A percentile compares a stretch with the other conserved stretches of the same genome.
Conservation (phyloP, 441 rosid genomes). For the Metrosideros polymorpha region DNA sequence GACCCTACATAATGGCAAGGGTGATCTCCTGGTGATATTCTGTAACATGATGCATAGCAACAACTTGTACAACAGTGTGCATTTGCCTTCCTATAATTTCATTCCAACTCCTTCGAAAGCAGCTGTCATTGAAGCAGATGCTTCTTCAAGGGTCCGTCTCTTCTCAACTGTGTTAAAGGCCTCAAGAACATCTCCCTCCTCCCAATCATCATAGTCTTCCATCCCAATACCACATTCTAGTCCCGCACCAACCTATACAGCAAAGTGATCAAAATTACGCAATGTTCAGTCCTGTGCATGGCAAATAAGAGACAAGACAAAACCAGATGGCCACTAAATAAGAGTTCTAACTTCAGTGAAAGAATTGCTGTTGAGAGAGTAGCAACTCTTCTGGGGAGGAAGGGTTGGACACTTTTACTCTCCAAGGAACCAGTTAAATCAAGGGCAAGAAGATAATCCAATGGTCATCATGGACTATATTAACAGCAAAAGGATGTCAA, state of each 20-base stretch:
- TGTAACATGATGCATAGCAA: neutral
- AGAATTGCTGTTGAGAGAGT: neutral
- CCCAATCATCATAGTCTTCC: constrained; percentile 65
- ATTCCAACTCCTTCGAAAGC: constrained; percentile 63
- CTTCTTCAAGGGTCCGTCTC: constrained; percentile 90
- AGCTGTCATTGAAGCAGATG: constrained; percentile 90
- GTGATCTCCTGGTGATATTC: neutral
- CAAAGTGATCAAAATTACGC: neutral
- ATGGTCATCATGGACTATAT: neutral
- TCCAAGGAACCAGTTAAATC: neutral
- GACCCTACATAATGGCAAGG: neutral
- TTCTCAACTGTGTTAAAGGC: constrained; percentile 66
- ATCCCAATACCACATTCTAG: constrained; percentile 79
- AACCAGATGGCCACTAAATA: neutral
- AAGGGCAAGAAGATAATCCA: neutral
- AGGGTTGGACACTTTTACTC: neutral
- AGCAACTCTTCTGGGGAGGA: neutral
- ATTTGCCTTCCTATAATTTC: constrained; percentile 11
- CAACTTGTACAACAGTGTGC: neutral
- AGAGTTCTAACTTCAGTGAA: neutral
- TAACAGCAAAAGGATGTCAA: neutral
- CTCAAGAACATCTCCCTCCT: constrained; percentile 71
- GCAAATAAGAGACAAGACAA: neutral
- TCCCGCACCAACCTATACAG: constrained; percentile 67
- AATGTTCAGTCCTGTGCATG: neutral